Conservation (phyloP, 139 green algal species). For the Picochlorum sp. region DNA sequence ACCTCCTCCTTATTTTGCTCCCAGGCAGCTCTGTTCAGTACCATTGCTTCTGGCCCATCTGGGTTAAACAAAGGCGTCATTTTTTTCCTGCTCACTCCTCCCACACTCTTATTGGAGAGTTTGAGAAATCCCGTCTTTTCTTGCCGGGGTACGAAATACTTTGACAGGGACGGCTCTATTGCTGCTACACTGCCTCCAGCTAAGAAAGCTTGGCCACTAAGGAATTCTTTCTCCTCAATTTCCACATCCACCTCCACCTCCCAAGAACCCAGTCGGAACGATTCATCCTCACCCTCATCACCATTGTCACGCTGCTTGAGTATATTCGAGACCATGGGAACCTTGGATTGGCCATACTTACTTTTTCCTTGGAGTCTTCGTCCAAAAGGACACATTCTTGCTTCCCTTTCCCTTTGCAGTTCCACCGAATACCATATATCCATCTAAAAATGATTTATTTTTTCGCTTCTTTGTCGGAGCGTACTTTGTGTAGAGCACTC, state of each 20-base stretch:
- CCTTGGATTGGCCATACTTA: constrained; percentile 26
- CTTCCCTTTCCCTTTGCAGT: constrained; percentile 7
- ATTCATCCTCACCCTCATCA: not conserved
- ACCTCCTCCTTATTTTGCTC: constrained; percentile 10
- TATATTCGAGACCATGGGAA: constrained; percentile 21
- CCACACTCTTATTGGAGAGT: not conserved
- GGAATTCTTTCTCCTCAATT: constrained; percentile 37
- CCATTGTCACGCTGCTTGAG: not conserved
- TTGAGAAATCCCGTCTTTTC: constrained; percentile 13
- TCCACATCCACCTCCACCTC: constrained; percentile 45
- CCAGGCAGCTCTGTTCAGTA: constrained; percentile 48
- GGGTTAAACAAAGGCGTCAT: constrained; percentile 43
- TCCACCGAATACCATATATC: constrained; percentile 27
- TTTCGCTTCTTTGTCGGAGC: constrained; percentile 28
- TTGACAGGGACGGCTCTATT: not conserved
- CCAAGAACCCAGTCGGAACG: constrained; percentile 33
- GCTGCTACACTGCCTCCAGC: not conserved
- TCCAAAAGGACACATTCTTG: constrained; percentile 35
- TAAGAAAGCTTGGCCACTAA: not conserved
- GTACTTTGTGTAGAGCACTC: constrained; percentile 29
- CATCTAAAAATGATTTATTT: constrained; percentile 44
- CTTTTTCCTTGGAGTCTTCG: constrained; percentile 15
- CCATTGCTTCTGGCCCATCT: constrained; percentile 29
- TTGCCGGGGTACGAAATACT: not conserved
- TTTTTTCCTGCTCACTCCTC: not conserved